A percentile compares a stretch with the other conserved stretches of the same genome.
Conservation (phyloP, 495 filamentous ascomycete genomes). For the Geopyxis carbonaria region DNA sequence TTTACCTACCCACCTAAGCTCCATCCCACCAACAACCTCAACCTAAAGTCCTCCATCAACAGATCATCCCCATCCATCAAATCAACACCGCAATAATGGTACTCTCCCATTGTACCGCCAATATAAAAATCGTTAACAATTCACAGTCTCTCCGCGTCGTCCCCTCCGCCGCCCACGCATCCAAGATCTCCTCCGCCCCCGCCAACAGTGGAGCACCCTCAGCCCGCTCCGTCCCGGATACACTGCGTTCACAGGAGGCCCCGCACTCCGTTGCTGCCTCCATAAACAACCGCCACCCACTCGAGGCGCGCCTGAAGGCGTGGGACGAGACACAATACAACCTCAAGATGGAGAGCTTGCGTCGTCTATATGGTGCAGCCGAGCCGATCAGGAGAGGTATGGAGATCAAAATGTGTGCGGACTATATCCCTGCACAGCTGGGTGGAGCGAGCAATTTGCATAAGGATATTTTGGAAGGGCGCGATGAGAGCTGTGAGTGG, state of each 20-base stretch:
- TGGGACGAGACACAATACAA: conserved; percentile 74
- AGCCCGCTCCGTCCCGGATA: conserved; percentile 80
- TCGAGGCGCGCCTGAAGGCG: conserved; percentile 67
- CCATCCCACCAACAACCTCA: too few relatives aligned
- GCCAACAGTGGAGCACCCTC: conserved; percentile 56
- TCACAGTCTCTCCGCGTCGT: conserved; percentile 82
- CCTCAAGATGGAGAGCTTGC: conserved; percentile 71
- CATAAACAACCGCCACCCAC: conserved; percentile 49
- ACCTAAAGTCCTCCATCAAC: too few relatives aligned
- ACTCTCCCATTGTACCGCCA: too few relatives aligned
- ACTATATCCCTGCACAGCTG: conserved; percentile 25
- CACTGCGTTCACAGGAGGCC: conserved; percentile 63
- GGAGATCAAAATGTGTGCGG: conserved; percentile 60
- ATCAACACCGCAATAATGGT: too few relatives aligned
- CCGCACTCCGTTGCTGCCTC: conserved; percentile 23
- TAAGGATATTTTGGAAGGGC: conserved; percentile 61
- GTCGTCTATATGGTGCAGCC: conserved; percentile 76
- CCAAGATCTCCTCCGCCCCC: conserved; percentile 39
- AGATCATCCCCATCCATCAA: too few relatives aligned
- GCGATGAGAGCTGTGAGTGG: conserved; percentile 60
- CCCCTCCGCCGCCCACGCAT: conserved; percentile 43
- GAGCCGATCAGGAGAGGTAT: conserved; percentile 87
- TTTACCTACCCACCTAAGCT: too few relatives aligned
- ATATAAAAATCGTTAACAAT: too few relatives aligned
- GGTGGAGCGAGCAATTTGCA: conserved; percentile 32